Base-by-base conservation (phyloP, 2,329 filamentous ascomycete genomes). In the Phialemonium atrogriseum region DNA sequence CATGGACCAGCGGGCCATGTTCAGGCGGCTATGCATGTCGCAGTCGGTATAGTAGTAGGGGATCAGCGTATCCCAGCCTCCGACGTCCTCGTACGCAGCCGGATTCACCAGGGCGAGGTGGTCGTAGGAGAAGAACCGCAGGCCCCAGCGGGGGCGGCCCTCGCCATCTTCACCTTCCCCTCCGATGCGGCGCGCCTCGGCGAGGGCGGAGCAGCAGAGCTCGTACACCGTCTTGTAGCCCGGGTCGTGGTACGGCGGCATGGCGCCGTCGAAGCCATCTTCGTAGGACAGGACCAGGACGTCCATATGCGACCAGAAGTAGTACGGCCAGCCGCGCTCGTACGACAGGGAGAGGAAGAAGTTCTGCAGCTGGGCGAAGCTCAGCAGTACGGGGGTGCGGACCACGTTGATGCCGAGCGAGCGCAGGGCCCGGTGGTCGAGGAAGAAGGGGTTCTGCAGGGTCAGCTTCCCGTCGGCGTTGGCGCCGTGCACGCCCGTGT, bases 111-210 rank as follows among this genome's bases (percentile, higher is more conserved):
- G 56, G 1, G 70, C 62, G 3, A 78, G 57, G 41, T 69, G 66
- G 49, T 77, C 72, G 52, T 75, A 77, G n/a, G 65, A 59, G 48
- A 75, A 77, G 52, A 73, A 72, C 19, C 62, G 61, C 36, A 65
- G 51, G 0, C 58, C 70, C 72, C 72, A 77, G 27, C 52, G 48
- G 8, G 55, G 50, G 15, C 55, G 49, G 1, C 46, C 42, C 2
- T 43, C 35, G n/a, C n/a, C n/a, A n/a, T n/a, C n/a, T n/a, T n/a
- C n/a, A n/a, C n/a, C n/a, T n/a, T n/a, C n/a, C n/a, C n/a, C n/a
- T n/a, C n/a, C n/a, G n/a, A n/a, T n/a, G 2, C 53, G 32, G 5
- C 54, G 52, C 10, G 47, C 39, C 8, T 64, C 48, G 11, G 55
- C 55, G 7, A 58, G 49, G 36, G 55, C 50, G 48, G 66, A 66